Percentiles rank a stretch among this genome's conserved stretches.
Conservation (phyloP, 176 grass and related monocot species). For the Bolboschoenus planiculmis region DNA sequence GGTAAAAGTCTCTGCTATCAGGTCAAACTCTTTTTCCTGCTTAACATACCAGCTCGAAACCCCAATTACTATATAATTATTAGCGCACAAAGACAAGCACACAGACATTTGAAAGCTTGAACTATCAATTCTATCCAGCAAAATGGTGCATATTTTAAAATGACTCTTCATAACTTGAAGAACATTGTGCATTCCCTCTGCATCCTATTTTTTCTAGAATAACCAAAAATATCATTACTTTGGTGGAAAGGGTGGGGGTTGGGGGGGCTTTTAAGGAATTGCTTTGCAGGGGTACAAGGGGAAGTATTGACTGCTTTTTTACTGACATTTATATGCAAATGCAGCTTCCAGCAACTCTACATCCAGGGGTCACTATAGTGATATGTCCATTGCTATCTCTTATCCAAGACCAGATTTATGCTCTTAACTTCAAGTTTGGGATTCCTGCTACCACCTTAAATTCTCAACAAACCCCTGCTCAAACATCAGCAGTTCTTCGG, state of each 20-base stretch:
- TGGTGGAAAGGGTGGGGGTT: no score
- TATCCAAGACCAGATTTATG: slow-evolving; percentile 88
- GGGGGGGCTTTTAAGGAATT: background rate
- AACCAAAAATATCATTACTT: background rate
- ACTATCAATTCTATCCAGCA: background rate
- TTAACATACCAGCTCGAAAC: slow-evolving; percentile 6
- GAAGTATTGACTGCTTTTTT: background rate
- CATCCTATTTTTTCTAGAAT: background rate
- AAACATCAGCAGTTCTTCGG: slow-evolving; percentile 57
- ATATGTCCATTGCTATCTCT: slow-evolving; percentile 75
- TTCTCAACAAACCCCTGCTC: slow-evolving; percentile 82
- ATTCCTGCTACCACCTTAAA: slow-evolving; percentile 76
- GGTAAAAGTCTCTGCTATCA: slow-evolving; percentile 95
- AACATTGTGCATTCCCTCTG: background rate
- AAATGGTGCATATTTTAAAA: background rate
- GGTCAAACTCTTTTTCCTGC: slow-evolving; percentile 23
- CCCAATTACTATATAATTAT: background rate
- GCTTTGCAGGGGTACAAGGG: background rate
- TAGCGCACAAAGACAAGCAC: background rate
- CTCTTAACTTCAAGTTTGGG: slow-evolving; percentile 69
- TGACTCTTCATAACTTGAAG: background rate
- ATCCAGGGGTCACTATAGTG: slow-evolving; percentile 75
- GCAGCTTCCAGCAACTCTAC: slow-evolving; percentile 88
- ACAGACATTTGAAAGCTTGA: background rate
- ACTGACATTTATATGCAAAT: slow-evolving; percentile 20